phyloP scores from a whole-genome alignment of 352 stramenopile species.

The Phytophthora hibernalis region DNA sequence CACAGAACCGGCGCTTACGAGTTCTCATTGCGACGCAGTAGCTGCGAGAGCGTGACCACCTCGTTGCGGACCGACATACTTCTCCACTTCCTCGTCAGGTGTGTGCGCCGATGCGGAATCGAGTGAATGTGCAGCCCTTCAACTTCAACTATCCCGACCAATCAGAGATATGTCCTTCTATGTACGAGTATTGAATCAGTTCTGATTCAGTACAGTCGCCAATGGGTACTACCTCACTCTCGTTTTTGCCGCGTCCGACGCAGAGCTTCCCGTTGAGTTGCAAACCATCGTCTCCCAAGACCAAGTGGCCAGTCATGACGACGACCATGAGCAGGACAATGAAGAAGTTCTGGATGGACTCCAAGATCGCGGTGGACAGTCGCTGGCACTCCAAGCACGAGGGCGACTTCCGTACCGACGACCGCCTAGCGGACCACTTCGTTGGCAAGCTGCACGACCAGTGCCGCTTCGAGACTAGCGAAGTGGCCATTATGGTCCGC shows the following conservation, averaged over 20 bases:
- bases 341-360: slow-evolving; percentile 44
- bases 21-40: slow-evolving; percentile 60
- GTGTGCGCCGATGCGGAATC: slow-evolving; percentile 32
- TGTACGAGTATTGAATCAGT: neutral
- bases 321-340: slow-evolving; percentile 34
- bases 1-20: slow-evolving; percentile 26
- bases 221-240: neutral
- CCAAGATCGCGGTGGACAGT: slow-evolving; percentile 37
- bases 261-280: neutral
- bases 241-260: neutral
- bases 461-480: slow-evolving; percentile 18
- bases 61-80: slow-evolving; percentile 72
- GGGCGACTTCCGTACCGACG: slow-evolving; percentile 20
- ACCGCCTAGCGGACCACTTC: slow-evolving; percentile 36
- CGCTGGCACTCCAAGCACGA: slow-evolving; percentile 38
- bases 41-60: slow-evolving; percentile 76
- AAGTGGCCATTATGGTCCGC: slow-evolving; percentile 37
- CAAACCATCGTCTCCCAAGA: neutral
- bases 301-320: neutral
- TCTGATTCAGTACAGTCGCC: neutral
- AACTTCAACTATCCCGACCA: slow-evolving; percentile 48
- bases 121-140: slow-evolving; percentile 30
- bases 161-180: neutral
- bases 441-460: slow-evolving; percentile 29
- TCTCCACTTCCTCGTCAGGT: slow-evolving; percentile 1